Conservation (phyloP, 2,329 filamentous ascomycete species). For the Cyphellophora attinorum region DNA sequence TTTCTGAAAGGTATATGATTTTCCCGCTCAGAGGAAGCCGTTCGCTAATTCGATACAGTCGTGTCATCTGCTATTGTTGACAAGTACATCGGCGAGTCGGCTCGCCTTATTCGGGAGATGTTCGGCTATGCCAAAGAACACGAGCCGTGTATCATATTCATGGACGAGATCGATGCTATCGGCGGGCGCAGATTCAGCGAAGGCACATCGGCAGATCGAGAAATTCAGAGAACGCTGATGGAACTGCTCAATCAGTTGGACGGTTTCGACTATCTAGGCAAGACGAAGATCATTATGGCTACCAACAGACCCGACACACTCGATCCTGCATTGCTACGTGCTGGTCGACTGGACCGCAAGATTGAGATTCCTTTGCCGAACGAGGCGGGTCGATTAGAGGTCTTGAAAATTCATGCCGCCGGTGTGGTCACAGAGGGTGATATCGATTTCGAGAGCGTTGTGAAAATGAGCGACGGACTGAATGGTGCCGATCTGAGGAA, state of each 20-base stretch:
- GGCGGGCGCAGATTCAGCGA: conserved; percentile 94
- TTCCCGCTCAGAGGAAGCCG: background rate
- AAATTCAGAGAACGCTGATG: conserved; percentile 98
- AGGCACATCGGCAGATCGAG: conserved; percentile 91
- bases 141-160: conserved; percentile 99
- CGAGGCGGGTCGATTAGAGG: conserved; percentile 90
- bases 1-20: conserved; percentile 77
- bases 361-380: conserved; percentile 97
- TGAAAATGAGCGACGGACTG: conserved; percentile 98
- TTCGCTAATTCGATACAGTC: conserved; percentile 43
- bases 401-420: conserved; percentile 91
- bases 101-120: conserved; percentile 95
- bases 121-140: conserved; percentile 99
- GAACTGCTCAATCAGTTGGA: conserved; percentile 97
- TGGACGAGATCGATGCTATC: conserved; percentile 99
- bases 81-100: conserved; percentile 98
- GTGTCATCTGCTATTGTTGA: conserved; percentile 98
- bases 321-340: conserved; percentile 83
- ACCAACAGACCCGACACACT: conserved; percentile 96
- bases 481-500: conserved; percentile 97
- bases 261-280: conserved; percentile 97
- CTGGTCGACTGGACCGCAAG: conserved; percentile 89
- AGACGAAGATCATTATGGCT: conserved; percentile 99
- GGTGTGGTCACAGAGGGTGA: conserved; percentile 85
- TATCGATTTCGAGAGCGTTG: conserved; percentile 96